Conservation (phyloP, 805 yeast species). For the Maudiozyma serrabonitensis region DNA sequence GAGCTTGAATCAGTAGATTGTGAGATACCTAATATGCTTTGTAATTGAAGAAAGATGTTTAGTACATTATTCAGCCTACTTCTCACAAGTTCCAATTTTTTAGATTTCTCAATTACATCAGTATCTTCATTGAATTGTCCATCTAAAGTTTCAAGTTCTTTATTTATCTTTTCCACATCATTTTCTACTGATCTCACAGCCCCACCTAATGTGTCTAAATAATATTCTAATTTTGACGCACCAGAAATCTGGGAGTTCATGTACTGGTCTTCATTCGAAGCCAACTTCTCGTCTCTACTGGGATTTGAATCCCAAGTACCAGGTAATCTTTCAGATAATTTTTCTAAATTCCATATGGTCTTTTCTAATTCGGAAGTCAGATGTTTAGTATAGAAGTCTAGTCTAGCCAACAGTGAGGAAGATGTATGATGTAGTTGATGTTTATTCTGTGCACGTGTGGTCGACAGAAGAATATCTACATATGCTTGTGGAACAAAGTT, state of each 20-base stretch:
- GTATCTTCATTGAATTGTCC: conserved; percentile 12
- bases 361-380: conserved; percentile 44
- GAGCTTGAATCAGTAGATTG: neutral
- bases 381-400: conserved; percentile 55
- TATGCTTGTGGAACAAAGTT: conserved; percentile 56
- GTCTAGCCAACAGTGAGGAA: conserved; percentile 43
- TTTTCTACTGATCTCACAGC: conserved; percentile 47
- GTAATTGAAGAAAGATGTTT: conserved; percentile 36
- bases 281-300: conserved; percentile 4
- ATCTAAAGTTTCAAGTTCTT: conserved; percentile 19
- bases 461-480: conserved; percentile 50
- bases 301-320: conserved; percentile 23
- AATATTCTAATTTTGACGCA: conserved; percentile 55
- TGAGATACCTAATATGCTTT: conserved; percentile 31
- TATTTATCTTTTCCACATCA: conserved; percentile 32
- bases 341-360: conserved; percentile 39
- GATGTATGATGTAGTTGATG: conserved; percentile 39
- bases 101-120: conserved; percentile 28
- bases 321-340: conserved; percentile 42
- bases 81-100: conserved; percentile 37
- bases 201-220: conserved; percentile 48
- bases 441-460: conserved; percentile 27
- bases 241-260: conserved; percentile 26
- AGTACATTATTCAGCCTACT: conserved; percentile 38
- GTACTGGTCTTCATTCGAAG: conserved; percentile 7